phyloP scores from a whole-genome alignment of 371 early-diverging fungal genomes.

The Apophysomyces sp. region DNA sequence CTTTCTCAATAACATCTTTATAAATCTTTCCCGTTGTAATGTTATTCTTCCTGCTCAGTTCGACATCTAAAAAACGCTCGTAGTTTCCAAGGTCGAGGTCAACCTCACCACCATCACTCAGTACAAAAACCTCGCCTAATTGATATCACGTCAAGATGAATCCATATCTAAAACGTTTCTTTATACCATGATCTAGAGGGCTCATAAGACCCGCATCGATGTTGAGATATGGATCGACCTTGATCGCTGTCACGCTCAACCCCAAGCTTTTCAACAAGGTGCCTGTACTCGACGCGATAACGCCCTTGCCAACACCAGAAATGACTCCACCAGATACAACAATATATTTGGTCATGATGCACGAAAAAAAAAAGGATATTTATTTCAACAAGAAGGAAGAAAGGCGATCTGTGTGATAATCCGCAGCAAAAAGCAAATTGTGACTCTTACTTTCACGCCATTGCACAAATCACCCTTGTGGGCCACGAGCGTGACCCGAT shows the following conservation, averaged over 20 bases:
- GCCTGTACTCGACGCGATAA: slow-evolving; percentile 98
- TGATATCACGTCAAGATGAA: neutral
- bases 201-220: slow-evolving; percentile 98
- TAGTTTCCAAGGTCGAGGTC: slow-evolving; percentile 99
- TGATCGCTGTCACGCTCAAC: slow-evolving; percentile 96
- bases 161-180: neutral
- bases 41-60: slow-evolving; percentile 94
- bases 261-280: slow-evolving; percentile 94
- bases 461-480: too few species aligned
- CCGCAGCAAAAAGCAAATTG: too few species aligned
- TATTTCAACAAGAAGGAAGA: neutral
- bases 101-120: slow-evolving; percentile 99
- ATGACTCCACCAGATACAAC: slow-evolving; percentile 98
- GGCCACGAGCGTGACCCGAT: too few species aligned
- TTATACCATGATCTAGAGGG: slow-evolving; percentile 95
- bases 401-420: too few species aligned
- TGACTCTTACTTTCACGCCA: too few species aligned
- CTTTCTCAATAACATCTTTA: slow-evolving; percentile 90
- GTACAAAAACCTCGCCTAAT: slow-evolving; percentile 97
- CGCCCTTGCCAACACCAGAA: slow-evolving; percentile 99
- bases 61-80: slow-evolving; percentile 96
- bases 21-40: slow-evolving; percentile 99
- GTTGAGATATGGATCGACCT: slow-evolving; percentile 99
- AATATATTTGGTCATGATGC: slow-evolving; percentile 85
- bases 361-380: neutral